Percentiles rank a stretch among this genome's conserved stretches.
These are phyloP conservation scores for Melampsora larici-populina DNA, from an alignment of 1,284 basidiomycete species.

Conservation along the genomic window DNA sequence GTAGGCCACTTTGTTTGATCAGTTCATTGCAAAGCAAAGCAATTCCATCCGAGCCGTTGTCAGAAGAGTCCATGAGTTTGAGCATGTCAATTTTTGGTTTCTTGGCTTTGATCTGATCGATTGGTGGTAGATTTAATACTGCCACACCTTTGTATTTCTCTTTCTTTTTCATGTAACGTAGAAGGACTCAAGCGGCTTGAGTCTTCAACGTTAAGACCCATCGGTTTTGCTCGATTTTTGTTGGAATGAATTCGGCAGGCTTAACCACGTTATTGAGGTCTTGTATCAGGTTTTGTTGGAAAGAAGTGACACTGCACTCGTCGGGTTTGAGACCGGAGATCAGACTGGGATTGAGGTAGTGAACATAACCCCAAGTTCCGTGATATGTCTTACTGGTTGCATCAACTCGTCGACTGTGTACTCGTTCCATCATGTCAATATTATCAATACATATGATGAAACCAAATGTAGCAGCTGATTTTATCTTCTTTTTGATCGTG, in stretches of 20 bases:
- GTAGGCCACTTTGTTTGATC: neutral
- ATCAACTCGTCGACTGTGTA: no score
- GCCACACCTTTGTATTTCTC: no score
- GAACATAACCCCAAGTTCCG: conserved; percentile 13
- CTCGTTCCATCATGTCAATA: no score
- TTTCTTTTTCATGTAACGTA: no score
- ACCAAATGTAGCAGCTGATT: no score
- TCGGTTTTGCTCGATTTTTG: neutral
- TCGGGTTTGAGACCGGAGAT: neutral
- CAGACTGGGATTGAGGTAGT: neutral
- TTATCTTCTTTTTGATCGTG: no score
- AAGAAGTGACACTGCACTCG: neutral
- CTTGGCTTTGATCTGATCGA: neutral
- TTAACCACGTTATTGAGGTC: no score
- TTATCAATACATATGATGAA: no score
- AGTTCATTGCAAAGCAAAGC: neutral
- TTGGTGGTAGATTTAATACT: neutral
- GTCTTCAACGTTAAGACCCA: neutral
- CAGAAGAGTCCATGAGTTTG: neutral
- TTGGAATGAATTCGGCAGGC: neutral
- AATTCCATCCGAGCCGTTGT: neutral
- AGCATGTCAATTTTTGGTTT: neutral
- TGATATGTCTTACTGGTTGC: no score
- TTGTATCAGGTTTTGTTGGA: no score
- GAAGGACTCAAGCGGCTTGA: neutral